phyloP scores from a whole-genome alignment of 257 asterid genomes.

The Nicotiana otophora region DNA sequence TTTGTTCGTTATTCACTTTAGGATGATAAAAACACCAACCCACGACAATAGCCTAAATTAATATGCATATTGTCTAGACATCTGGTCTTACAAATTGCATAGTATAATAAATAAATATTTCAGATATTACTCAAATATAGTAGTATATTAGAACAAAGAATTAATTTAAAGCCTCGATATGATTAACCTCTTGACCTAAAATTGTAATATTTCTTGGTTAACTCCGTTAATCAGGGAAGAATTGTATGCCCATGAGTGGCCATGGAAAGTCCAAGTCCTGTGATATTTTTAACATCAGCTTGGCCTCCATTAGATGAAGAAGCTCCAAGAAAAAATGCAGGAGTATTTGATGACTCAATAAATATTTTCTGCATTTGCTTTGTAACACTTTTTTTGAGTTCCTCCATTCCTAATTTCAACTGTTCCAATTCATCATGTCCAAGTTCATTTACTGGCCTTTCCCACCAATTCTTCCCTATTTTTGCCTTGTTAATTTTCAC shows the following conservation, averaged over 20 bases:
- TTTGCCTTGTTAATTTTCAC: slow-evolving; percentile 23
- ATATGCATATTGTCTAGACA: neutral
- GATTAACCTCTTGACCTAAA: neutral
- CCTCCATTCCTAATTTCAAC: slow-evolving; percentile 38
- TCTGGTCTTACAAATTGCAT: neutral
- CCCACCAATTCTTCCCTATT: slow-evolving; percentile 36
- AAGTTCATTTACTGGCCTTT: slow-evolving; percentile 26
- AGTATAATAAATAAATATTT: neutral
- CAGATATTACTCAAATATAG: neutral
- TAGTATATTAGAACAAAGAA: neutral
- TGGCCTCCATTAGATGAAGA: slow-evolving; percentile 14
- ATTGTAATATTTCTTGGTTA: neutral
- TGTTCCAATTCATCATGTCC: slow-evolving; percentile 30
- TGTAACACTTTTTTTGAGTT: slow-evolving; percentile 23
- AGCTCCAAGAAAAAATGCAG: slow-evolving; percentile 11
- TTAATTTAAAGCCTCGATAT: neutral
- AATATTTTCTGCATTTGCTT: slow-evolving; percentile 25
- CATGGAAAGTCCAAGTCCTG: slow-evolving; percentile 32
- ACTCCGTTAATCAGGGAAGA: neutral
- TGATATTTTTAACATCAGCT: slow-evolving; percentile 8
- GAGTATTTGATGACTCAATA: slow-evolving; percentile 10
- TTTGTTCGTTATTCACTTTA: neutral
- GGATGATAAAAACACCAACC: neutral
- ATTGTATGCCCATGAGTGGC: slow-evolving; percentile 24
- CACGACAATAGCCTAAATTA: neutral